Conservation (phyloP, 805 yeast genomes). For the Monosporozyma aquatica region DNA sequence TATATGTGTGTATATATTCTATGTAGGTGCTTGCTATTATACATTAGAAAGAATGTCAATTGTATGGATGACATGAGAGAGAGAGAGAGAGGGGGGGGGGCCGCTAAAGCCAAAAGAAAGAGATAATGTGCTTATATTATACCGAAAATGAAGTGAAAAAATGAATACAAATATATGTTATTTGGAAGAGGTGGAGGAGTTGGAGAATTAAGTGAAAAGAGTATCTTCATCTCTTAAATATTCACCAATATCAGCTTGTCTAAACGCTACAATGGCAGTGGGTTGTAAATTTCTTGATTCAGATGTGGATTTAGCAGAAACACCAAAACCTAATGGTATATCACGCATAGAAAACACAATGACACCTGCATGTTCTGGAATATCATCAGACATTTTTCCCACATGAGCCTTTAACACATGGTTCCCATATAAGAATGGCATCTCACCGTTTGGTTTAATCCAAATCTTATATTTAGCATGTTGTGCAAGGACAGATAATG, state of each 20-base stretch:
- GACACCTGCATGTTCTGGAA: slow-evolving; percentile 97
- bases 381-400: slow-evolving; percentile 94
- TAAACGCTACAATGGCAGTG: slow-evolving; percentile 86
- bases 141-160: no score
- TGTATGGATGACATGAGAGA: no score
- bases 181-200: no score
- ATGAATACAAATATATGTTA: no score
- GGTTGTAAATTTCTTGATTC: slow-evolving; percentile 87
- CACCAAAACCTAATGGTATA: slow-evolving; percentile 91
- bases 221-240: slow-evolving; percentile 97
- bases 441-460: slow-evolving; percentile 96
- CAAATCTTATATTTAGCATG: slow-evolving; percentile 90
- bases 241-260: slow-evolving; percentile 98
- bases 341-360: slow-evolving; percentile 86
- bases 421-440: slow-evolving; percentile 96
- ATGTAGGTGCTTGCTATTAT: no score
- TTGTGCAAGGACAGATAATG: slow-evolving; percentile 71
- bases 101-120: no score
- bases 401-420: slow-evolving; percentile 94
- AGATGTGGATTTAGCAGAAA: slow-evolving; percentile 80
- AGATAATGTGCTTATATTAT: no score
- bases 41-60: no score
- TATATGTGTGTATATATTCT: no score
- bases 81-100: no score
- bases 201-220: slow-evolving; percentile 59